Evolutionary conservation across 2,329 filamentous ascomycete genomes (phyloP).

Genomic region (Fusarium redolens): DNA sequence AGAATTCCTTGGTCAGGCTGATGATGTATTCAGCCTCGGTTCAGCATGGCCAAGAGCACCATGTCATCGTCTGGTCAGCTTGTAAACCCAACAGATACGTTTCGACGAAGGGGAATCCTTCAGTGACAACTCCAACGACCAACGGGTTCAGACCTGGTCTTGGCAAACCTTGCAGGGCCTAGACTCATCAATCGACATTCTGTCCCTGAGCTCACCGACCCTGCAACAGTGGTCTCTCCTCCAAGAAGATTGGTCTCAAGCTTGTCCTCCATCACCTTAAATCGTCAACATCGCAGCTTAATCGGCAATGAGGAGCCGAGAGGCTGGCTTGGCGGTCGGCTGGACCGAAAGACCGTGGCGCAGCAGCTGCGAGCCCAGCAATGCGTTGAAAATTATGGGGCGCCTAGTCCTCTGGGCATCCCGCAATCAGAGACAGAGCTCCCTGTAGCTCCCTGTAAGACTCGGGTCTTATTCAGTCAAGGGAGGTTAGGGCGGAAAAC

Average conservation of each 20-base stretch:
- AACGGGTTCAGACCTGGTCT: conserved; percentile 18
- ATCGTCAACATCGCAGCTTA: conserved; percentile 38
- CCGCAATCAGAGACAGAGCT: conserved; percentile 37
- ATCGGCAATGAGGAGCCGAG: conserved; percentile 48
- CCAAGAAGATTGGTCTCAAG: conserved; percentile 35
- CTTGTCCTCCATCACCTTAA: conserved; percentile 33
- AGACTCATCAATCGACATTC: conserved; percentile 20
- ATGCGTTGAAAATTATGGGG: conserved; percentile 45
- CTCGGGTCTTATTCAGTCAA: conserved; percentile 28
- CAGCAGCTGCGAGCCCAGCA: conserved; percentile 42
- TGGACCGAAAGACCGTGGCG: conserved; percentile 46
- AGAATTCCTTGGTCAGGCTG: not conserved
- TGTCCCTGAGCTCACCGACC: conserved; percentile 31
- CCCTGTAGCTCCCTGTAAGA: conserved; percentile 42
- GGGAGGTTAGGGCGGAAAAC: conserved; percentile 37
- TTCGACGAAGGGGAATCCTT: conserved; percentile 30
- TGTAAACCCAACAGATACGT: conserved; percentile 11
- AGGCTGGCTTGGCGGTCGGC: conserved; percentile 47
- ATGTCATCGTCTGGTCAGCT: conserved; percentile 14
- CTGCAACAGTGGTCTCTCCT: conserved; percentile 25
- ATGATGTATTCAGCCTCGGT: conserved; percentile 1
- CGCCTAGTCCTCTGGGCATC: conserved; percentile 39
- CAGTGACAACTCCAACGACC: conserved; percentile 30
- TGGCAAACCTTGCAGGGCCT: conserved; percentile 28
- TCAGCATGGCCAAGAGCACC: conserved; percentile 18